phyloP scores from a whole-genome alignment of 495 filamentous ascomycete genomes.

The Chaetomidium leptoderma region DNA sequence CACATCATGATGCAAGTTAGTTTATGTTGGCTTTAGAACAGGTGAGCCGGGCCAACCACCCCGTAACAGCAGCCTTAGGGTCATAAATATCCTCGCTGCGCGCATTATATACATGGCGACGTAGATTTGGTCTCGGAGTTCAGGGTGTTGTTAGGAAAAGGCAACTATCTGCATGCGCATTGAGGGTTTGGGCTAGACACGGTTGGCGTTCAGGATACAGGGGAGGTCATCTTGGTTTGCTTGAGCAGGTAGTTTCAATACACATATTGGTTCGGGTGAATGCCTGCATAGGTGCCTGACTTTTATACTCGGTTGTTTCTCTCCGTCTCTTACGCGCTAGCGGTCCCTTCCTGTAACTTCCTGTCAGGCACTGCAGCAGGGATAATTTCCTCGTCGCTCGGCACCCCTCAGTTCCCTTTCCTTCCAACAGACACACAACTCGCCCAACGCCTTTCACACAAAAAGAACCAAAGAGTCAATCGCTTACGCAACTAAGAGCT shows the following conservation, averaged over 20 bases:
- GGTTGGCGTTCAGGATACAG: slow-evolving; percentile 7
- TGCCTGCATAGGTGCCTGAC: background rate
- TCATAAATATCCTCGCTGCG: background rate
- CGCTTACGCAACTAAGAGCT: too few species aligned
- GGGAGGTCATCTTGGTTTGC: slow-evolving; percentile 10
- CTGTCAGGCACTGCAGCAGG: too few species aligned
- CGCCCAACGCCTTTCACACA: too few species aligned
- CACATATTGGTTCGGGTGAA: background rate
- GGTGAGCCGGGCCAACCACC: background rate
- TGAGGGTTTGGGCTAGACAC: slow-evolving; percentile 3
- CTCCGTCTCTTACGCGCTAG: too few species aligned
- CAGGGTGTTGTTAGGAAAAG: background rate
- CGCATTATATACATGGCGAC: slow-evolving; percentile 2
- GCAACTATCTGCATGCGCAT: slow-evolving; percentile 9
- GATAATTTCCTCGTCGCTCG: too few species aligned
- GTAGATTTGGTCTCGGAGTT: background rate
- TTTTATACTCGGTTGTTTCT: background rate
- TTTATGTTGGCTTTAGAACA: background rate
- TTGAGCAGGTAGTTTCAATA: background rate
- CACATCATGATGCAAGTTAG: background rate
- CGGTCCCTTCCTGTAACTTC: too few species aligned
- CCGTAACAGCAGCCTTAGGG: slow-evolving; percentile 1
- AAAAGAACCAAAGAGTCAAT: too few species aligned
- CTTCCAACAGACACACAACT: too few species aligned
- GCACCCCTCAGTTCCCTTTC: too few species aligned